phyloP scores from a whole-genome alignment of 2,329 filamentous ascomycete species.

The Neonectria neomacrospora region DNA sequence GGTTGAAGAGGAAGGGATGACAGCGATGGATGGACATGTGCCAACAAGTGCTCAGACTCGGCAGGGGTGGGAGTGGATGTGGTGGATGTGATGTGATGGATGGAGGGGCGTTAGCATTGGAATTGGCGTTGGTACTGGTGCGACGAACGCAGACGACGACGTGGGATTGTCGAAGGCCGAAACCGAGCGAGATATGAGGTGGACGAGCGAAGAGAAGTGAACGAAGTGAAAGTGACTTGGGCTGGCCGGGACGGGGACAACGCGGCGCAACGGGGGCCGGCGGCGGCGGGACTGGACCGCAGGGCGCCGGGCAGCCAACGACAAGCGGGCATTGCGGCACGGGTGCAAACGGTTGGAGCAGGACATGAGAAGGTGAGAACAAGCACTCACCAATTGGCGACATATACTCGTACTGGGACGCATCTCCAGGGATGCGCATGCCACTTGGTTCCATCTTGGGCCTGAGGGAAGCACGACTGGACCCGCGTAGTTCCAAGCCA shows the following conservation, averaged over 20 bases:
- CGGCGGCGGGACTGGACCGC: conserved; percentile 40
- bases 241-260: conserved; percentile 40
- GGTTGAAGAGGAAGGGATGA: conserved; percentile 16
- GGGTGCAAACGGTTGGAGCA: conserved; percentile 57
- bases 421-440: conserved; percentile 60
- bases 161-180: conserved; percentile 18
- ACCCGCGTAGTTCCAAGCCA: conserved; percentile 35
- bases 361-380: conserved; percentile 47
- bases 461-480: conserved; percentile 32
- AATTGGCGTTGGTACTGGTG: conserved; percentile 20
- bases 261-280: conserved; percentile 42
- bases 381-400: conserved; percentile 66
- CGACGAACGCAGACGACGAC: conserved; percentile 10
- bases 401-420: conserved; percentile 58
- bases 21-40: conserved; percentile 27
- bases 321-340: conserved; percentile 56
- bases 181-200: conserved; percentile 20
- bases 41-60: conserved; percentile 18
- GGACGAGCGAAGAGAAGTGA: conserved; percentile 21
- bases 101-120: conserved; percentile 24
- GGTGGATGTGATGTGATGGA: conserved; percentile 20
- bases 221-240: conserved; percentile 21
- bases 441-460: conserved; percentile 53
- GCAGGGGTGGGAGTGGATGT: conserved; percentile 22
- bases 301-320: conserved; percentile 56